Evolutionary conservation across 257 asterid species (phyloP).

Genomic region (Scutellaria minor): DNA sequence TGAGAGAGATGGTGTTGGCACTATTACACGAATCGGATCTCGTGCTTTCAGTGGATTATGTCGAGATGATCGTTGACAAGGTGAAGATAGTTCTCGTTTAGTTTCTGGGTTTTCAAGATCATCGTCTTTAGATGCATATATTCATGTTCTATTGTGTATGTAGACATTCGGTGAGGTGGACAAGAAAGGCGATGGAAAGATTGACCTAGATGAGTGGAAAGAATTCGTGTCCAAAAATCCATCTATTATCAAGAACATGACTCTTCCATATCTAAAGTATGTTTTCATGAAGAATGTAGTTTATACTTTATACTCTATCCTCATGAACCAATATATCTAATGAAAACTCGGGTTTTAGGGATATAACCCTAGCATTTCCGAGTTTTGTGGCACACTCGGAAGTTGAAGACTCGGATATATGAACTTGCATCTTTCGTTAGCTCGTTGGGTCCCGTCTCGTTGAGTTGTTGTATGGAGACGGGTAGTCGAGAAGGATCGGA

Average conservation of each 20-base stretch:
- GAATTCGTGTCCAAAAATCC: slow-evolving; percentile 64
- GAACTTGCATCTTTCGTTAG: slow-evolving; percentile 20
- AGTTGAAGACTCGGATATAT: slow-evolving; percentile 62
- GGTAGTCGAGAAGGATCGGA: background rate
- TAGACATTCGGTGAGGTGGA: slow-evolving; percentile 82
- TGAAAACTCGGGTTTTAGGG: slow-evolving; percentile 47
- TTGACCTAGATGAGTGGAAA: slow-evolving; percentile 70
- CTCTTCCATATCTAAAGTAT: slow-evolving; percentile 69
- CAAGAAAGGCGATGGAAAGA: slow-evolving; percentile 64
- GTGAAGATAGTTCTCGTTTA: slow-evolving; percentile 38
- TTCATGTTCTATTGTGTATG: slow-evolving; percentile 7
- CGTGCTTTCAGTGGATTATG: slow-evolving; percentile 69
- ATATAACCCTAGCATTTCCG: slow-evolving; percentile 78
- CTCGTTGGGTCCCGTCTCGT: background rate
- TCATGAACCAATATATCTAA: background rate
- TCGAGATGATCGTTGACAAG: slow-evolving; percentile 80
- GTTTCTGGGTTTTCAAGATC: background rate
- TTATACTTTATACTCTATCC: background rate
- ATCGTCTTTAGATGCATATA: background rate
- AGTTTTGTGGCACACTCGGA: slow-evolving; percentile 70
- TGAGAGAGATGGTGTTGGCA: slow-evolving; percentile 92
- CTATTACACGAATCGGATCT: slow-evolving; percentile 86
- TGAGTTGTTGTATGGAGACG: background rate
- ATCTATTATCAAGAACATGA: slow-evolving; percentile 68
- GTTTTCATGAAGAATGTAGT: slow-evolving; percentile 12